Conservation (phyloP, 805 yeast genomes). For the Soucietia sequanensis region DNA sequence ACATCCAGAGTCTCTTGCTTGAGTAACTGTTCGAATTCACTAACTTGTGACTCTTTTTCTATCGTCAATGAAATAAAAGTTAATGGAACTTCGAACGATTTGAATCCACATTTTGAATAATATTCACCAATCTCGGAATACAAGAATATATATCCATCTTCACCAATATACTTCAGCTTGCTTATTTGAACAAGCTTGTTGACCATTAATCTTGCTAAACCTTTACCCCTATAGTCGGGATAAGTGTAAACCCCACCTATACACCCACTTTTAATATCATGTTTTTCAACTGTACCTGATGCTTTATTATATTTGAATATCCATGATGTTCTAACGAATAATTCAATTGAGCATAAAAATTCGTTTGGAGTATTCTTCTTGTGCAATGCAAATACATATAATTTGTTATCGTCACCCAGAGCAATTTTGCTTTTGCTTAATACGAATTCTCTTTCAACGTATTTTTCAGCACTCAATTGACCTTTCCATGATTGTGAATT, state of each 20-base stretch:
- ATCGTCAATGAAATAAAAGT: constrained; percentile 19
- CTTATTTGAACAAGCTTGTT: constrained; percentile 30
- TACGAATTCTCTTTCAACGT: constrained; percentile 37
- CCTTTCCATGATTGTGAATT: constrained; percentile 39
- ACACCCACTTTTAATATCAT: constrained; percentile 31
- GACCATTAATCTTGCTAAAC: constrained; percentile 39
- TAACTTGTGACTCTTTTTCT: too few species aligned
- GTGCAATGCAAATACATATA: constrained; percentile 24
- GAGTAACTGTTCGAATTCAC: constrained; percentile 2
- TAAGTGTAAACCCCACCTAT: constrained; percentile 44
- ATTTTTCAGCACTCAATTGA: constrained; percentile 29
- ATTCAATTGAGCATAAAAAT: constrained; percentile 34
- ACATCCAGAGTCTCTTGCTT: constrained; percentile 4
- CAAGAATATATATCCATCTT: constrained; percentile 34
- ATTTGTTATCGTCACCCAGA: constrained; percentile 4
- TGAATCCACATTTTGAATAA: constrained; percentile 37
- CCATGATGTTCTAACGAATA: constrained; percentile 30
- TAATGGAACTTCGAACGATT: constrained; percentile 35
- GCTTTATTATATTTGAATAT: too few species aligned
- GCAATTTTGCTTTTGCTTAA: constrained; percentile 19
- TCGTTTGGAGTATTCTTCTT: constrained; percentile 15
- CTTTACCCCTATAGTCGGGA: constrained; percentile 34
- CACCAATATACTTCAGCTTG: constrained; percentile 23
- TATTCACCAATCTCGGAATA: constrained; percentile 46
- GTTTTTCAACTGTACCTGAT: too few species aligned